These are phyloP conservation scores for Plectosphaerella plurivora DNA, from an alignment of 2,329 filamentous ascomycete species.

Conservation along the genomic window DNA sequence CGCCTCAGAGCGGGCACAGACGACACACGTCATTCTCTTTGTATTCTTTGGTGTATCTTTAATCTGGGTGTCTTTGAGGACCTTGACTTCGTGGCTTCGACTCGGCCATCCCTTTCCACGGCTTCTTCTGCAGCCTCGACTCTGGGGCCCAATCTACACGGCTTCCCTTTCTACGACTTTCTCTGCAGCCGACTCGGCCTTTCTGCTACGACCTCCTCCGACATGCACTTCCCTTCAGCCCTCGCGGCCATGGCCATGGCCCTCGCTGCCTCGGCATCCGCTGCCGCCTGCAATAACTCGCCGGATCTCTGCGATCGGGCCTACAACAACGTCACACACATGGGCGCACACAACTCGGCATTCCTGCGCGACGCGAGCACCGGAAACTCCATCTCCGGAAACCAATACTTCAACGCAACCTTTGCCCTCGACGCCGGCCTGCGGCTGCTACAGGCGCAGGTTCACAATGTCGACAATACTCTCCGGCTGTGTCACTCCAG, in stretches of 20 bases:
- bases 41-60: background rate
- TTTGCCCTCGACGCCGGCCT: constrained; percentile 67
- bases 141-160: too few species aligned
- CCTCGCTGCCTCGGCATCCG: constrained; percentile 18
- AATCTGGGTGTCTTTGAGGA: background rate
- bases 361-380: constrained; percentile 64
- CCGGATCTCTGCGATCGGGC: constrained; percentile 64
- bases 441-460: constrained; percentile 66
- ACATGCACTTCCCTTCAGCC: constrained; percentile 20
- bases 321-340: constrained; percentile 74
- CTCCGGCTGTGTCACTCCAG: constrained; percentile 68
- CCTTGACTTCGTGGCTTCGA: background rate
- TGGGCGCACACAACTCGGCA: constrained; percentile 71
- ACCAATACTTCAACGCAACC: constrained; percentile 72
- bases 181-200: background rate
- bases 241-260: constrained; percentile 13
- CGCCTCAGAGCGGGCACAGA: background rate
- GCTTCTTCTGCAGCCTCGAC: background rate
- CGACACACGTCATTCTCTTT: background rate
- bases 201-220: constrained; percentile 2
- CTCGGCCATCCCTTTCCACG: background rate
- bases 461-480: constrained; percentile 55
- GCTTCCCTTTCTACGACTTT: background rate
- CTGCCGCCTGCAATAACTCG: constrained; percentile 73
- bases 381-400: constrained; percentile 59